These are phyloP conservation scores for Acacia acuminata DNA, from an alignment of 306 rosid genomes.

Conservation along the genomic window DNA sequence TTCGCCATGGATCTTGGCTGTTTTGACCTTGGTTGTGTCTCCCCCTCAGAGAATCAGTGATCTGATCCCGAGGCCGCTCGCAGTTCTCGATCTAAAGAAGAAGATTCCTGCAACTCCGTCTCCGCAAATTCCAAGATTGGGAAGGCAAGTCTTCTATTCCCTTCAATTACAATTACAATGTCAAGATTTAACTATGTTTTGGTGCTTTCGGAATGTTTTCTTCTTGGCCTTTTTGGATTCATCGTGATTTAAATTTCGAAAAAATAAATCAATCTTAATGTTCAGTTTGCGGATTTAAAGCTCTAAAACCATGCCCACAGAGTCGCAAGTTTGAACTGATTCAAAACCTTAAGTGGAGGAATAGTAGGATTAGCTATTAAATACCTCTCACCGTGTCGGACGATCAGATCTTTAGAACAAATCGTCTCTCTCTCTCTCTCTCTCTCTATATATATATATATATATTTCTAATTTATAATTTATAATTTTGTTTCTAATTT, in stretches of 20 bases:
- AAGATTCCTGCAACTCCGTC: too few species aligned
- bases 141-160: constrained; percentile 38
- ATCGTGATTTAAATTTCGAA: neutral
- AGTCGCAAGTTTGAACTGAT: neutral
- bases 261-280: neutral
- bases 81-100: constrained; percentile 38
- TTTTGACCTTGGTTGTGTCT: constrained; percentile 49
- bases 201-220: neutral
- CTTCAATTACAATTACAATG: neutral
- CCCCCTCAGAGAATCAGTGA: constrained; percentile 40
- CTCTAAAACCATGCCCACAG: constrained; percentile 4
- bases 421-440: too few species aligned
- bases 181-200: neutral
- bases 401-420: too few species aligned
- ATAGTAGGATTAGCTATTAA: neutral
- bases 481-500: too few species aligned
- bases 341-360: neutral
- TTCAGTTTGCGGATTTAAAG: constrained; percentile 27
- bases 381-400: too few species aligned
- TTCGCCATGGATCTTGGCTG: constrained; percentile 62
- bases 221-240: neutral
- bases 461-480: too few species aligned
- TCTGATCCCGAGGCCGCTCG: constrained; percentile 10
- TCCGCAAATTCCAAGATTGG: too few species aligned
- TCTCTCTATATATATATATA: too few species aligned